Conservation (phyloP, 495 filamentous ascomycete genomes). For the Penicillium coffeae region DNA sequence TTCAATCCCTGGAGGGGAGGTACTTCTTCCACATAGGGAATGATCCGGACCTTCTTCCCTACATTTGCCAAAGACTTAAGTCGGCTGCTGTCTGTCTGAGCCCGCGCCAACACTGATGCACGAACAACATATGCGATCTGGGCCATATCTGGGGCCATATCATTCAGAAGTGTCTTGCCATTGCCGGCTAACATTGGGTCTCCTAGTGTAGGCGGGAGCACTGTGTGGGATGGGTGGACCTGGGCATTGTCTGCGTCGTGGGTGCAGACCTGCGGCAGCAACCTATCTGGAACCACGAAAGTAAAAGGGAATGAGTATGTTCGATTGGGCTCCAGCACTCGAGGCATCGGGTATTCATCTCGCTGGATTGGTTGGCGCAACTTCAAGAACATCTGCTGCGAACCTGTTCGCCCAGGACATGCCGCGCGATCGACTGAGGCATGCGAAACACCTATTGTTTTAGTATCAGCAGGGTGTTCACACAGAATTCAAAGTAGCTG, state of each 20-base stretch:
- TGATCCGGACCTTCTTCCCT: slow-evolving; percentile 64
- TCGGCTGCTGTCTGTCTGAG: slow-evolving; percentile 1
- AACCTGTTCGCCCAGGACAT: slow-evolving; percentile 48
- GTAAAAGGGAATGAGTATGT: slow-evolving; percentile 77
- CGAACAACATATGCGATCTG: slow-evolving; percentile 71
- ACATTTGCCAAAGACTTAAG: slow-evolving; percentile 47
- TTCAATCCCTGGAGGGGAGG: slow-evolving; percentile 67
- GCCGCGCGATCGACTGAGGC: slow-evolving; percentile 51
- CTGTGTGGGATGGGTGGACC: slow-evolving; percentile 67
- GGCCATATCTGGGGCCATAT: slow-evolving; percentile 79
- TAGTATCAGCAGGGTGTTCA: slow-evolving; percentile 1
- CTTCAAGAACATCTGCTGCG: slow-evolving; percentile 67
- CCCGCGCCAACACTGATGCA: slow-evolving; percentile 45
- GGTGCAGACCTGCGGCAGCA: slow-evolving; percentile 60
- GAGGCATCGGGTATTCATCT: slow-evolving; percentile 62
- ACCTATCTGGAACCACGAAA: slow-evolving; percentile 76
- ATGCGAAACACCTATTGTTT: slow-evolving; percentile 38
- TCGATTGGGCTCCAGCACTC: slow-evolving; percentile 61
- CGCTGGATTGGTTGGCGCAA: slow-evolving; percentile 75
- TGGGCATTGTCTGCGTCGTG: slow-evolving; percentile 54
- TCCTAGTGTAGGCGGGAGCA: slow-evolving; percentile 78
- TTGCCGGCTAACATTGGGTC: slow-evolving; percentile 54
- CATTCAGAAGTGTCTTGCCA: slow-evolving; percentile 59
- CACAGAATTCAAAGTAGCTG: background rate
- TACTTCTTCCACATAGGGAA: slow-evolving; percentile 71